A percentile compares a stretch with the other conserved stretches of the same genome.
Evolutionary conservation across 352 stramenopile species (phyloP).

Genomic region (Thalassiosira mediterranea): DNA sequence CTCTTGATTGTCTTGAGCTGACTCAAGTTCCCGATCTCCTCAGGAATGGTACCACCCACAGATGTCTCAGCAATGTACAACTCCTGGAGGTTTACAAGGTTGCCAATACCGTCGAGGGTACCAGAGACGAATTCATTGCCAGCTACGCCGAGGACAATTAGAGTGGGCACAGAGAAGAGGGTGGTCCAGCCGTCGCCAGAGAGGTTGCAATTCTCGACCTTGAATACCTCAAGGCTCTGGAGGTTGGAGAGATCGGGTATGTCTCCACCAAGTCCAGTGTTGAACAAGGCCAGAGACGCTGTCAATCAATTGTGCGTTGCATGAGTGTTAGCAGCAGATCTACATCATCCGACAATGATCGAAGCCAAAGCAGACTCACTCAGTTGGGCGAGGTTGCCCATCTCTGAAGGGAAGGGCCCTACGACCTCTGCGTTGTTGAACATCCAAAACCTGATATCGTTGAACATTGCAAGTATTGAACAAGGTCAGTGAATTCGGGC

Average conservation of each 20-base stretch:
- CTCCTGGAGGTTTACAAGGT: constrained; percentile 44
- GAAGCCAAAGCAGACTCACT: constrained; percentile 22
- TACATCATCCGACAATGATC: neutral
- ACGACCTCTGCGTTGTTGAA: constrained; percentile 54
- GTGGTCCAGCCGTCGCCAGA: constrained; percentile 41
- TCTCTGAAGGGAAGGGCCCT: constrained; percentile 55
- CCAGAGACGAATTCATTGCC: constrained; percentile 59
- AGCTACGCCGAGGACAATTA: constrained; percentile 59
- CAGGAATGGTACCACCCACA: constrained; percentile 41
- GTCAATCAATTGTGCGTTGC: neutral
- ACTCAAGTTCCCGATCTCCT: constrained; percentile 17
- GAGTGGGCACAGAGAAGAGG: constrained; percentile 44
- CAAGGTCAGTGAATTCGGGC: too few relatives aligned
- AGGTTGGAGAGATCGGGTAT: constrained; percentile 38
- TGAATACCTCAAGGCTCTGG: constrained; percentile 42
- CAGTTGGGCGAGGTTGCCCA: constrained; percentile 51
- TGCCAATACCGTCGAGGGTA: constrained; percentile 36
- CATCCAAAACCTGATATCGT: constrained; percentile 53
- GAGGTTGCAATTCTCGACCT: constrained; percentile 55
- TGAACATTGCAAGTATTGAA: too few relatives aligned
- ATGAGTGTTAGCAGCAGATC: neutral
- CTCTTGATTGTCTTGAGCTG: constrained; percentile 12
- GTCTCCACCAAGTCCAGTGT: constrained; percentile 23
- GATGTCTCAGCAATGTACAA: constrained; percentile 50
- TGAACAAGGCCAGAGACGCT: constrained; percentile 40